Base-by-base conservation (phyloP, 2,329 filamentous ascomycete species). In the Aspergillus tamarii region DNA sequence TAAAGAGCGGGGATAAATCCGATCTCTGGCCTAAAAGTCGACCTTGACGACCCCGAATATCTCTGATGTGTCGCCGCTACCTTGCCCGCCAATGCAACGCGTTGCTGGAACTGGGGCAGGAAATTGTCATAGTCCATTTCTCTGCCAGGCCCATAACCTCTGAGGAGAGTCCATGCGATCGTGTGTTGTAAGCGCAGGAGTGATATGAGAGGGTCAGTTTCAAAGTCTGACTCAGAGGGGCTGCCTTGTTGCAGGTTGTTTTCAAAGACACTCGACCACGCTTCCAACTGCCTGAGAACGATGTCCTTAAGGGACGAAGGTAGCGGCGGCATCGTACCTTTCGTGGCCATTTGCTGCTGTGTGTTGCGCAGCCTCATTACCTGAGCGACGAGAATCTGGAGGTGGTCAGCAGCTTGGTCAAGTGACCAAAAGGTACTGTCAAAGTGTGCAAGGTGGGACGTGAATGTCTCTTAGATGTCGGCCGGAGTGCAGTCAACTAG, bases 1-100 rank as follows among this genome's bases (percentile, higher is more conserved):
- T 64, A 79, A 23, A 78, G 73, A 23, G 73, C 69, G 28, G 76
- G 76, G 57, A 78, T 9, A 34, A 77, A 66, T 23, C 72, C 75
- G 12, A 76, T 60, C 62, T 77, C 75, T 1, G 73, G 75, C 26
- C 76, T 78, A 56, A 78, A 79, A n/a, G 67, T 74, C 59, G 69
- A 66, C 55, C 63, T 64, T 34, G 66, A 70, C 12, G 58, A 54
- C 14, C 65, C 69, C 14, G 67, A 64, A 67, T 72, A 68, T 46
- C 56, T 62, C 41, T 59, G 30, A 61, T 62, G 62, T 23, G 59
- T 59, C 19, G 57, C 45, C 32, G 55, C 57, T 34, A 67, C 50
- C 9, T 67, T 53, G 34, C 54, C 19, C 41, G 64, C 66, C 9
- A 64, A 53, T 32, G 46, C 62, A 12, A 66, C 54, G 30, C 61